phyloP scores from a whole-genome alignment of 2,329 filamentous ascomycete species.

The Mycosphaerella arachidis region DNA sequence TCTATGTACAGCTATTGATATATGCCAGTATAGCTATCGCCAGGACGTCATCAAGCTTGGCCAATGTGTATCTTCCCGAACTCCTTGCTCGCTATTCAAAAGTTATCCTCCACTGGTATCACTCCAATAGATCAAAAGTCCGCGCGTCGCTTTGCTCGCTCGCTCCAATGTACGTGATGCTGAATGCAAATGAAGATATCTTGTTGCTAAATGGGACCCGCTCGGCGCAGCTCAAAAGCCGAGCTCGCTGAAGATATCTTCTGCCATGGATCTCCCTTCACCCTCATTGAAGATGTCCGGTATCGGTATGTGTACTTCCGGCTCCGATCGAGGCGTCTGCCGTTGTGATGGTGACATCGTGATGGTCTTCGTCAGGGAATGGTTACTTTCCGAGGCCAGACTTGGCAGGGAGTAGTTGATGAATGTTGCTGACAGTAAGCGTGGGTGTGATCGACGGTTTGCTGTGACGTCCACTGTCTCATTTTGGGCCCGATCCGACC shows the following conservation, averaged over 20 bases:
- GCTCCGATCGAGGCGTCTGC: background rate
- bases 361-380: conserved; percentile 16
- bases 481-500: background rate
- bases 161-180: conserved; percentile 2
- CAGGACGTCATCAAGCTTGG: background rate
- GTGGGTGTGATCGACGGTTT: background rate
- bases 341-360: conserved; percentile 4
- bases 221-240: conserved; percentile 21
- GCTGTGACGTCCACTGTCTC: background rate
- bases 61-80: background rate
- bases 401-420: conserved; percentile 22
- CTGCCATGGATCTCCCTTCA: conserved; percentile 19
- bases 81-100: background rate
- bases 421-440: background rate
- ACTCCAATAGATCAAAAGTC: background rate
- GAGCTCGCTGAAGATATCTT: conserved; percentile 31
- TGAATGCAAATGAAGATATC: background rate
- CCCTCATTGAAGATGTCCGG: conserved; percentile 6
- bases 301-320: background rate
- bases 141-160: conserved; percentile 2
- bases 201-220: background rate
- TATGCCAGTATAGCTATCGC: background rate
- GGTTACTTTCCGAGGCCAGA: conserved; percentile 13
- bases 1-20: background rate
- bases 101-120: background rate